Base-by-base conservation (phyloP, 345 rosid species). In the Nephelium lappaceum region DNA sequence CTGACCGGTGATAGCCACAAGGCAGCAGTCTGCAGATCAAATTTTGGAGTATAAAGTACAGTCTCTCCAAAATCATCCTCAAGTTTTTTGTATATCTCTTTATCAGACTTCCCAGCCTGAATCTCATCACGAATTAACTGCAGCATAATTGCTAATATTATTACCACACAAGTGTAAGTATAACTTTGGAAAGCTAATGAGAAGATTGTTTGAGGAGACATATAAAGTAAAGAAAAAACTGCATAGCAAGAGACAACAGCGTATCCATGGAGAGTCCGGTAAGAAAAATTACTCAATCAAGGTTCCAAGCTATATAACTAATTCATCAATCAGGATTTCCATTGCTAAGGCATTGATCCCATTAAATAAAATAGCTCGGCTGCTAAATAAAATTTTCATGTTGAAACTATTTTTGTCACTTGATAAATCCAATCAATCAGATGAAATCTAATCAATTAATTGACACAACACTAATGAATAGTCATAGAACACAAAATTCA, bases 51-150 rank as follows among this genome's bases (percentile, higher is more conserved):
- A 61, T 96, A 96, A 71, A 96, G 99, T 68, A 96, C 97, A 0
- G 99, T 94, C 89, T 96, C 99, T 73, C 99, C 99, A 76, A 15
- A 96, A 18, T 96, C 98, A 64, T 93, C 93, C 88, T 94, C 97
- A 5, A 96, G 95, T 88, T 96, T 96, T 80, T 83, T 91, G 83
- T 77, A 96, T n/a, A 96, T 87, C 71, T 96, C 98, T 85, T 91
- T 96, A 90, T 96, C 99, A 24, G 88, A 75, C 82, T 91, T 96
- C 68, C 99, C 98, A 70, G 93, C 67, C 41, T 71, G 90, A 77
- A 96, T 93, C 86, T 96, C 99, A 79, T 96, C 91, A 1, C 98
- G 98, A 71, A 94, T 96, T 77, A 96, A 84, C 99, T 96, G 89
- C 84, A 86, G 45, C 71, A 69, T 68, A 14, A 23, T 16, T 72